These are phyloP conservation scores for Geotrichum reessii DNA, from an alignment of 1,139 yeast genomes.

Conservation along the genomic window DNA sequence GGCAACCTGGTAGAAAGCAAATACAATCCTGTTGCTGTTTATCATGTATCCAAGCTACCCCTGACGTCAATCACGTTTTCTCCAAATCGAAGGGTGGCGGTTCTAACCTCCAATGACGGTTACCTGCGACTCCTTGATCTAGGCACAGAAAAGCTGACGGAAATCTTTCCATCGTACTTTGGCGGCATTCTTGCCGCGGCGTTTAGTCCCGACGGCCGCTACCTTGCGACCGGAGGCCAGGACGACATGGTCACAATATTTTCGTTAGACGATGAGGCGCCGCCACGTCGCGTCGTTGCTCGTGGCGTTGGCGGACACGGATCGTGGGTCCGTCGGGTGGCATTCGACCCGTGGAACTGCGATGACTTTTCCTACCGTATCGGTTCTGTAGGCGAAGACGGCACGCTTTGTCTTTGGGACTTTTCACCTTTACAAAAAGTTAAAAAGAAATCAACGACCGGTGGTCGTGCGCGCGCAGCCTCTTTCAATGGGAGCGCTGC, in stretches of 20 bases:
- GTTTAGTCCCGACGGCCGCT: constrained; percentile 62
- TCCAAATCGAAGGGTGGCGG: constrained; percentile 39
- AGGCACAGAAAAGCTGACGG: constrained; percentile 46
- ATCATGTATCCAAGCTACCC: constrained; percentile 56
- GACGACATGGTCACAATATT: constrained; percentile 40
- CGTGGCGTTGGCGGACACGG: constrained; percentile 55
- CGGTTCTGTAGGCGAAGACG: constrained; percentile 68
- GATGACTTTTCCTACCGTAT: constrained; percentile 46
- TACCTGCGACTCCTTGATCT: constrained; percentile 55
- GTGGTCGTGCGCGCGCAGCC: not conserved
- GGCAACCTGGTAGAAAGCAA: constrained; percentile 1
- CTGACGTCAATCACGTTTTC: constrained; percentile 53
- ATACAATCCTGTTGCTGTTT: constrained; percentile 52
- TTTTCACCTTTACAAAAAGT: constrained; percentile 52
- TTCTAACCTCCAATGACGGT: constrained; percentile 65
- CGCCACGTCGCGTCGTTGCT: constrained; percentile 31
- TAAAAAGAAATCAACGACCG: constrained; percentile 25
- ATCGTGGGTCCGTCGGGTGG: constrained; percentile 54
- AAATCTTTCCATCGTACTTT: constrained; percentile 60
- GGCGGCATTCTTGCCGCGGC: constrained; percentile 56
- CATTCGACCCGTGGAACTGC: constrained; percentile 40
- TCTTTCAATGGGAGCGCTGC: not conserved
- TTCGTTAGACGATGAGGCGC: constrained; percentile 20
- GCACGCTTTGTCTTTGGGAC: constrained; percentile 64
- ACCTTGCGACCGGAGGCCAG: constrained; percentile 49